Conservation (phyloP, 1,284 basidiomycete genomes). For the Earliella scabrosa region DNA sequence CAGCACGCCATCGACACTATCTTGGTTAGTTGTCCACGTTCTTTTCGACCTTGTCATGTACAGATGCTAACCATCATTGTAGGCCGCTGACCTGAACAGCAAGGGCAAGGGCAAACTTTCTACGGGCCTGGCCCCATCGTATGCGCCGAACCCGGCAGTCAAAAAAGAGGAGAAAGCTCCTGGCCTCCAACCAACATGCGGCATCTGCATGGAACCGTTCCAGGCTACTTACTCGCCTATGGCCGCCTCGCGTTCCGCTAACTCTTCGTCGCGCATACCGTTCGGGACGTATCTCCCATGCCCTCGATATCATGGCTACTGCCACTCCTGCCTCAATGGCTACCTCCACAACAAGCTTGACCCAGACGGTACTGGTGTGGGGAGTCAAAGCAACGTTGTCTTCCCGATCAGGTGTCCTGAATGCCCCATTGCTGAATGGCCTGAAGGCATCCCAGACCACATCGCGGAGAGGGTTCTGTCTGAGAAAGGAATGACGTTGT, state of each 20-base stretch:
- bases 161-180: slow-evolving; percentile 8
- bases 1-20: slow-evolving; percentile 34
- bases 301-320: slow-evolving; percentile 41
- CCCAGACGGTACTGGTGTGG: slow-evolving; percentile 37
- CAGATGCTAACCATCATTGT: background rate
- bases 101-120: slow-evolving; percentile 37
- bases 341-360: slow-evolving; percentile 44
- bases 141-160: background rate
- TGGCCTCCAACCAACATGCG: slow-evolving; percentile 32
- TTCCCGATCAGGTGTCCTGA: slow-evolving; percentile 48
- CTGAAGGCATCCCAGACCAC: slow-evolving; percentile 41
- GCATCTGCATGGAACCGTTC: slow-evolving; percentile 46
- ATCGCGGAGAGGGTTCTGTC: slow-evolving; percentile 38
- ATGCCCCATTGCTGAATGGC: slow-evolving; percentile 38
- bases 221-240: slow-evolving; percentile 41
- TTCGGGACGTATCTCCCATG: slow-evolving; percentile 44
- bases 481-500: slow-evolving; percentile 39
- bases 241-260: slow-evolving; percentile 38
- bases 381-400: slow-evolving; percentile 33
- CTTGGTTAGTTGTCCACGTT: slow-evolving; percentile 27
- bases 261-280: slow-evolving; percentile 39
- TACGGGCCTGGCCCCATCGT: slow-evolving; percentile 7
- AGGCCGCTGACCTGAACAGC: slow-evolving; percentile 38
- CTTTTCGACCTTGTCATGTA: background rate
- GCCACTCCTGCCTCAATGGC: slow-evolving; percentile 38